Conservation (phyloP, 148 eudicot species). For the Camellia japonica region DNA sequence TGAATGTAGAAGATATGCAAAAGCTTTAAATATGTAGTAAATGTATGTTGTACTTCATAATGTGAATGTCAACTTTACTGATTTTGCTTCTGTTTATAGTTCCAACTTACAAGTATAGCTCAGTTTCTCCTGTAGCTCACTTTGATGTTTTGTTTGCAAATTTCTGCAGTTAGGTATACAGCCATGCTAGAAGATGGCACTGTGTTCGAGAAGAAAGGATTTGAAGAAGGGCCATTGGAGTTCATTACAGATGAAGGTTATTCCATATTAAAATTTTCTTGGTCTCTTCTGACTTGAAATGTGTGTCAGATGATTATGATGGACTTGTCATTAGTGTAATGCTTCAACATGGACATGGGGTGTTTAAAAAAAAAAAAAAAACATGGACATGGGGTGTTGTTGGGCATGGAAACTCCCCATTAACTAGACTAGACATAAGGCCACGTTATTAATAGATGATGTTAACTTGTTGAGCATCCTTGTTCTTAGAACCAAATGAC, state of each 20-base stretch:
- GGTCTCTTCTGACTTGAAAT: background rate
- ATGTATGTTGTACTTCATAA: background rate
- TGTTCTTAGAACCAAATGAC: background rate
- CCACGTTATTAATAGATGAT: background rate
- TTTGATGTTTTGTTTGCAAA: slow-evolving; percentile 5
- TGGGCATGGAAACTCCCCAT: background rate
- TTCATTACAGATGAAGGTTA: slow-evolving; percentile 67
- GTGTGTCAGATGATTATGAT: background rate
- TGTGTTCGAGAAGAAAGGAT: slow-evolving; percentile 56
- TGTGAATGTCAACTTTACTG: background rate
- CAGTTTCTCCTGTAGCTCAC: background rate
- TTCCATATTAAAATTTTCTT: slow-evolving; percentile 2
- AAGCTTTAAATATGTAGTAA: background rate
- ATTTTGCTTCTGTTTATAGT: background rate
- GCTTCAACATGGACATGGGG: background rate
- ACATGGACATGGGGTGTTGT: background rate
- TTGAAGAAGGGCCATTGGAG: slow-evolving; percentile 53
- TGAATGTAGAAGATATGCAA: background rate
- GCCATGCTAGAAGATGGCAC: slow-evolving; percentile 64
- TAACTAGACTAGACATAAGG: background rate
- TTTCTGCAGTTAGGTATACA: slow-evolving; percentile 51
- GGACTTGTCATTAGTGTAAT: background rate
- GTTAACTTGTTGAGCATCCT: background rate
- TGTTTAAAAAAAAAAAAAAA: too few relatives aligned
- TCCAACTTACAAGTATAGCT: background rate